phyloP scores from a whole-genome alignment of 805 yeast genomes.

The Suhomyces tanzawaensis region DNA sequence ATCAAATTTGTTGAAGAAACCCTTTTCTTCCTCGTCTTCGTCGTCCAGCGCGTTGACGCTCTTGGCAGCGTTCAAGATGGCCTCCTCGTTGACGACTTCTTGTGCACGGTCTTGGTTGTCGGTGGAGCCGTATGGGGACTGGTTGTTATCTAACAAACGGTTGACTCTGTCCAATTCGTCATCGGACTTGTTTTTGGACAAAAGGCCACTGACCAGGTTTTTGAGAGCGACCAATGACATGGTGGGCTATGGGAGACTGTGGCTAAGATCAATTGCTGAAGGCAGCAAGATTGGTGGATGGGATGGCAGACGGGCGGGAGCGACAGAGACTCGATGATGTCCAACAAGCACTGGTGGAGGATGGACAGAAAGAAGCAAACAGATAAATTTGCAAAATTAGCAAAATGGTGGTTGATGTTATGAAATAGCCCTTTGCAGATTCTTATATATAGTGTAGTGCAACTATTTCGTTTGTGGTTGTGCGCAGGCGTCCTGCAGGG shows the following conservation, averaged over 20 bases:
- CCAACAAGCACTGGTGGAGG: too few relatives aligned
- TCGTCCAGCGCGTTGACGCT: conserved; percentile 19
- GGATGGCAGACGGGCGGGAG: background rate
- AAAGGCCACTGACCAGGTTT: conserved; percentile 30
- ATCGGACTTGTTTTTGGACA: conserved; percentile 23
- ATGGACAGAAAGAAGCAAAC: background rate
- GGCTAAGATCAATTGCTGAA: background rate
- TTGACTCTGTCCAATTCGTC: conserved; percentile 32
- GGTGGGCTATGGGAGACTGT: too few relatives aligned
- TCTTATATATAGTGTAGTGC: background rate
- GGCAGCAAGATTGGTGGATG: background rate
- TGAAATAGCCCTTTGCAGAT: background rate
- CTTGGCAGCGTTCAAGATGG: conserved; percentile 30
- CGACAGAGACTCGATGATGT: too few relatives aligned
- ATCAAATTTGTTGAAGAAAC: conserved; percentile 57
- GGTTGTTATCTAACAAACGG: conserved; percentile 30
- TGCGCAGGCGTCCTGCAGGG: conserved; percentile 1
- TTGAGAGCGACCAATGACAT: conserved; percentile 37
- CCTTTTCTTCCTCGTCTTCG: conserved; percentile 22
- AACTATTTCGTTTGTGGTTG: background rate
- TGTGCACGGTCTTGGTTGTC: conserved; percentile 32
- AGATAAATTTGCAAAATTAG: background rate
- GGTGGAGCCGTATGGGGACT: conserved; percentile 38
- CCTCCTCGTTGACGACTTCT: conserved; percentile 36
- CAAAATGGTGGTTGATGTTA: background rate